phyloP scores from a whole-genome alignment of 2,329 filamentous ascomycete species.

The Clonostachys byssicola region DNA sequence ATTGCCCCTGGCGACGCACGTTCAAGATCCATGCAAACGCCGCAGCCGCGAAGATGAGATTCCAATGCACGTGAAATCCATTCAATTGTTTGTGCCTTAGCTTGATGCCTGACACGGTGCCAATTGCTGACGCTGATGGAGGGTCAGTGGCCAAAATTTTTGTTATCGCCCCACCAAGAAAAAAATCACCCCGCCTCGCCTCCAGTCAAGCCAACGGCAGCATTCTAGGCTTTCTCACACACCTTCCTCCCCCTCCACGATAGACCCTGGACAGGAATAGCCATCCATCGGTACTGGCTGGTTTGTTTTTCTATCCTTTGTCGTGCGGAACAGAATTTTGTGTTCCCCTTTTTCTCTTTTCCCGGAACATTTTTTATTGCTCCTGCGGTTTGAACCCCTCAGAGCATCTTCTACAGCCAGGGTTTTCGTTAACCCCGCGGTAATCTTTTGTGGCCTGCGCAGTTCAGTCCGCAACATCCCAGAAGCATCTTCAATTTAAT shows the following conservation, averaged over 20 bases:
- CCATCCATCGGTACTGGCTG: neutral
- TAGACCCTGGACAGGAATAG: constrained; percentile 3
- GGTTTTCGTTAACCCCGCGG: no score
- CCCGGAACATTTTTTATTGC: no score
- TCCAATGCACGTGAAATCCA: no score
- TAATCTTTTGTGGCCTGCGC: no score
- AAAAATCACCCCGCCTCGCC: constrained; percentile 33
- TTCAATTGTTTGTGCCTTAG: constrained; percentile 3
- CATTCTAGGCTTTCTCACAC: neutral
- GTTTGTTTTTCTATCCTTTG: neutral
- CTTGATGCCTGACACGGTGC: constrained; percentile 2
- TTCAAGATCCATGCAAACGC: no score
- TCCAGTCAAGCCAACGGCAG: neutral
- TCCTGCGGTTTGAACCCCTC: no score
- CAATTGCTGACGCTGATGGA: neutral
- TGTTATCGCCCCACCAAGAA: constrained; percentile 27
- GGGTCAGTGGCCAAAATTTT: constrained; percentile 13
- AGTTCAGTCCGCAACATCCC: no score
- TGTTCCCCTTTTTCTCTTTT: neutral
- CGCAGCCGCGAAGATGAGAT: no score
- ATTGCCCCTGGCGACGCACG: no score
- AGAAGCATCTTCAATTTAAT: neutral
- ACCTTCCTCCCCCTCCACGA: constrained; percentile 1
- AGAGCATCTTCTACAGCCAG: no score
- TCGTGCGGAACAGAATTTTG: neutral